phyloP scores from a whole-genome alignment of 805 yeast species.

The Tetrapisispora namnaoensis region DNA sequence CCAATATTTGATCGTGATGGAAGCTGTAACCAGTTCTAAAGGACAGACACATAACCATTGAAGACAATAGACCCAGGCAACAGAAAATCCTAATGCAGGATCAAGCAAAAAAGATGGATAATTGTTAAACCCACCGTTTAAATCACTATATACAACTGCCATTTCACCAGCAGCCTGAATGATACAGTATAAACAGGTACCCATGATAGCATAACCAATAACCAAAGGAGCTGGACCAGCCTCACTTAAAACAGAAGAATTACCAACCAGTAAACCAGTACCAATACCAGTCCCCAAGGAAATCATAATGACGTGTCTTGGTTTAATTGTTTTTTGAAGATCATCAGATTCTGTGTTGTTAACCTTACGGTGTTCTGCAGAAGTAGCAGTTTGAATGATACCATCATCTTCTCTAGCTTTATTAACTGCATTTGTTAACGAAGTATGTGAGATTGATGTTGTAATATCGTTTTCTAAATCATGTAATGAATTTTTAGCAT shows the following conservation, averaged over 20 bases:
- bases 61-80: slow-evolving; percentile 62
- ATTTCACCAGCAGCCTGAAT: slow-evolving; percentile 59
- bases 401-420: slow-evolving; percentile 2
- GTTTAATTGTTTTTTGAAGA: slow-evolving; percentile 27
- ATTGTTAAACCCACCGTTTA: slow-evolving; percentile 50
- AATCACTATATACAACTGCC: slow-evolving; percentile 54
- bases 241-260: slow-evolving; percentile 45
- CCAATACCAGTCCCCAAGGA: slow-evolving; percentile 71
- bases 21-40: slow-evolving; percentile 54
- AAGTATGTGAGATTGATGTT: slow-evolving; percentile 6
- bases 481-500: background rate
- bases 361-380: slow-evolving; percentile 25
- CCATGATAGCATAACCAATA: slow-evolving; percentile 51
- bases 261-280: slow-evolving; percentile 65
- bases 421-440: slow-evolving; percentile 1
- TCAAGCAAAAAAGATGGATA: slow-evolving; percentile 55
- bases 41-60: slow-evolving; percentile 60
- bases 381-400: slow-evolving; percentile 17
- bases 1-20: slow-evolving; percentile 50
- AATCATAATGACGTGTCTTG: slow-evolving; percentile 62
- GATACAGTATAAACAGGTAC: slow-evolving; percentile 50
- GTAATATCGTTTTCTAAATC: slow-evolving; percentile 6
- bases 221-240: slow-evolving; percentile 61
- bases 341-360: slow-evolving; percentile 22
- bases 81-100: slow-evolving; percentile 60